These are phyloP conservation scores for Boletus reticuloceps DNA, from an alignment of 768 basidiomycete species.

Conservation along the genomic window DNA sequence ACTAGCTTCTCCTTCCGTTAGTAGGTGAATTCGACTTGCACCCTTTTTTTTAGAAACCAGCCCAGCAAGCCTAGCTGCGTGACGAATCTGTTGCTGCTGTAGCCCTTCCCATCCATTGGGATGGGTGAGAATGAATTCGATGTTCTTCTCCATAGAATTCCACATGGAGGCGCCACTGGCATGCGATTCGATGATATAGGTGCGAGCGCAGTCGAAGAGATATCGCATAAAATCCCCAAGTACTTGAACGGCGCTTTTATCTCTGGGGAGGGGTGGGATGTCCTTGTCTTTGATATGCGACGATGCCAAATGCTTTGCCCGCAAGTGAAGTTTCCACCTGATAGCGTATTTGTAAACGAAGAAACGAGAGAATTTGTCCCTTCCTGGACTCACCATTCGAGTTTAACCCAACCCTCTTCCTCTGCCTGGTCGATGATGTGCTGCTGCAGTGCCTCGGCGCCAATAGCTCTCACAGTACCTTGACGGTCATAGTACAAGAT, in stretches of 20 bases:
- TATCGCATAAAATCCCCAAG: slow-evolving; percentile 29
- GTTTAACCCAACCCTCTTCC: slow-evolving; percentile 2
- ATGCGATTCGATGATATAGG: slow-evolving; percentile 23
- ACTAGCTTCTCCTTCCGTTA: slow-evolving; percentile 28
- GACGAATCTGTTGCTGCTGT: slow-evolving; percentile 4
- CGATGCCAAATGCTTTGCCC: slow-evolving; percentile 22
- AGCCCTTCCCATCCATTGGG: slow-evolving; percentile 7
- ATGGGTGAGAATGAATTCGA: slow-evolving; percentile 5
- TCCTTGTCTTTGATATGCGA: slow-evolving; percentile 21
- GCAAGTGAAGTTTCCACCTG: slow-evolving; percentile 31
- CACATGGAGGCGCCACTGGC: slow-evolving; percentile 21
- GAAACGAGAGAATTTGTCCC: not conserved
- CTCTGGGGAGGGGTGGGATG: slow-evolving; percentile 20
- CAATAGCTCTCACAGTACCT: slow-evolving; percentile 40
- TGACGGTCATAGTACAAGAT: slow-evolving; percentile 44
- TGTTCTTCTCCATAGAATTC: slow-evolving; percentile 1
- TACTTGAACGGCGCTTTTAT: slow-evolving; percentile 18
- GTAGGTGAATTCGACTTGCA: slow-evolving; percentile 17
- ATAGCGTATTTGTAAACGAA: not conserved
- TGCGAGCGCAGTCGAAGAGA: slow-evolving; percentile 21
- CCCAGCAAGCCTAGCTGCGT: not conserved
- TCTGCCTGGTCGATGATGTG: slow-evolving; percentile 1
- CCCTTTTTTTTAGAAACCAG: slow-evolving; percentile 8
- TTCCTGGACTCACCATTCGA: slow-evolving; percentile 1
- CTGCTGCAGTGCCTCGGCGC: slow-evolving; percentile 34